Evolutionary conservation across 2,329 filamentous ascomycete species (phyloP).

Genomic region (Aplosporella prunicola): DNA sequence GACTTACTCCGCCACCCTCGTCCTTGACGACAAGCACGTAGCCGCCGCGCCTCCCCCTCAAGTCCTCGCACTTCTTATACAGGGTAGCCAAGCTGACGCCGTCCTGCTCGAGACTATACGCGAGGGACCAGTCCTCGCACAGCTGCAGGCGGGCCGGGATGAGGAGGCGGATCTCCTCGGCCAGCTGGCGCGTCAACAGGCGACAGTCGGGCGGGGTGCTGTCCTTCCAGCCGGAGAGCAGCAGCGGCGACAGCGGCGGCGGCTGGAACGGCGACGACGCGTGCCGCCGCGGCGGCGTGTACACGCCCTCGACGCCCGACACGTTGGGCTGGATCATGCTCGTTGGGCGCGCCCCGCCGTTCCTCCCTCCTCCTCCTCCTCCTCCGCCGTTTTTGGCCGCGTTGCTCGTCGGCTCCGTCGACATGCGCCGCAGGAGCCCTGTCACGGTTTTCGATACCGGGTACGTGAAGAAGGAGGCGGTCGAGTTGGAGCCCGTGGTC

Average conservation of each 20-base stretch:
- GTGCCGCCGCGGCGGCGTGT: constrained; percentile 51
- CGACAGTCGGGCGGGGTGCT: constrained; percentile 51
- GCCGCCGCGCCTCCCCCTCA: constrained; percentile 61
- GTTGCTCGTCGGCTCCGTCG: constrained; percentile 30
- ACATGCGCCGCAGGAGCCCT: constrained; percentile 38
- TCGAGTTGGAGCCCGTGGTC: constrained; percentile 12
- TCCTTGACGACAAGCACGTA: constrained; percentile 87
- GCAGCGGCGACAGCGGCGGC: constrained; percentile 75
- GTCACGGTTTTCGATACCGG: constrained; percentile 40
- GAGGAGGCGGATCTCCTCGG: constrained; percentile 87
- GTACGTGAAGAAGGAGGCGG: constrained; percentile 39
- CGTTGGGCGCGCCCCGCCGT: too few relatives aligned
- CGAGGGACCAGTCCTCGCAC: constrained; percentile 73
- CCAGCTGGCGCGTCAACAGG: constrained; percentile 62
- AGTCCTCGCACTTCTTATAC: constrained; percentile 67
- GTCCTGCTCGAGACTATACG: constrained; percentile 86
- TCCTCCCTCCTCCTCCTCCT: constrained; percentile 1
- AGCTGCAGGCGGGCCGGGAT: constrained; percentile 81
- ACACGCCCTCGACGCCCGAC: constrained; percentile 49
- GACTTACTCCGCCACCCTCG: constrained; percentile 59
- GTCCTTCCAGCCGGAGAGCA: constrained; percentile 55
- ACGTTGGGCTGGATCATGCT: constrained; percentile 3
- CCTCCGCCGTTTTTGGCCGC: too few relatives aligned
- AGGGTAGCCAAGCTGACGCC: constrained; percentile 79
- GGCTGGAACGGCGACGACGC: constrained; percentile 76